These are phyloP conservation scores for Yarrowia porcina DNA, from an alignment of 805 yeast genomes.

Conservation along the genomic window DNA sequence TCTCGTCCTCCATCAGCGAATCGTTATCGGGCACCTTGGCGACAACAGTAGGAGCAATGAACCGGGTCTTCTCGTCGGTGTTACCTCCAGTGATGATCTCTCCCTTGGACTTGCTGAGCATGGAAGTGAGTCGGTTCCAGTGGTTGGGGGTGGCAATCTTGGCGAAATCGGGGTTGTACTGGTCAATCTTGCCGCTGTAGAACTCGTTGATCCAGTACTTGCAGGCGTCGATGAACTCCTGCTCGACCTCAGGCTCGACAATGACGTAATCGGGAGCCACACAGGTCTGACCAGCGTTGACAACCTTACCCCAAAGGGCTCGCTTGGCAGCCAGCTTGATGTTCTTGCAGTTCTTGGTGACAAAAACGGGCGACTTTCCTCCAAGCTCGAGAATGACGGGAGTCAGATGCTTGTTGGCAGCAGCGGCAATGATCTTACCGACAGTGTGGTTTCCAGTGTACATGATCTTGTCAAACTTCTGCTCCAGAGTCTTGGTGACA, in stretches of 20 bases:
- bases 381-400: conserved; percentile 84
- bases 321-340: conserved; percentile 51
- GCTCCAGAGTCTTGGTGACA: conserved; percentile 56
- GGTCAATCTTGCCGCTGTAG: conserved; percentile 35
- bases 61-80: conserved; percentile 43
- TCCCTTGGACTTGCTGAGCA: conserved; percentile 38
- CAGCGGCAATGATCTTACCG: conserved; percentile 70
- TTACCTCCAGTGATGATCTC: conserved; percentile 37
- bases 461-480: conserved; percentile 74
- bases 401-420: conserved; percentile 81
- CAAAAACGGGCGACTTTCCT: conserved; percentile 84
- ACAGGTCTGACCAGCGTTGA: conserved; percentile 88
- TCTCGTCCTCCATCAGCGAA: conserved; percentile 65
- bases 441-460: conserved; percentile 80
- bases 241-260: conserved; percentile 58
- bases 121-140: conserved; percentile 46
- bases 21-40: conserved; percentile 62
- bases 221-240: conserved; percentile 47
- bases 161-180: conserved; percentile 45
- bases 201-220: conserved; percentile 45
- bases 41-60: conserved; percentile 68
- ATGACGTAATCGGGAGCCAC: conserved; percentile 81
- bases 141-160: conserved; percentile 60
- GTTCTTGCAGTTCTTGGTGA: conserved; percentile 49
- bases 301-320: conserved; percentile 71